Evolutionary conservation across 306 rosid genomes (phyloP).

Genomic region (Cucumis sativus): Cucumber_9930_V3 NC_026661.2:10167501-10168000

Average conservation of each 20-base stretch:
- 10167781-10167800: background rate
- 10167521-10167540: slow-evolving; percentile 10
- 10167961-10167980: no score
- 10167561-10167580: slow-evolving; percentile 21
- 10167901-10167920: no score
- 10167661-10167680: slow-evolving; percentile 29
- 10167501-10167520: background rate
- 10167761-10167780: background rate
- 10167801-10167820: background rate
- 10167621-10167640: slow-evolving; percentile 12
- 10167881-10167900: no score
- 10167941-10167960: no score
- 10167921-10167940: no score
- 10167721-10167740: background rate
- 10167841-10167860: no score
- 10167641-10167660: slow-evolving; percentile 22
- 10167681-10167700: slow-evolving; percentile 50
- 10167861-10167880: no score
- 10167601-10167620: slow-evolving; percentile 27
- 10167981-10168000: no score
- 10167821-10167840: no score
- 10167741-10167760: background rate
- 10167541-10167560: slow-evolving; percentile 7
- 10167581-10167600: slow-evolving; percentile 34
- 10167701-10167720: slow-evolving; percentile 61